Base-by-base conservation (phyloP, 2,329 filamentous ascomycete species). In the Penicillium sp. region DNA sequence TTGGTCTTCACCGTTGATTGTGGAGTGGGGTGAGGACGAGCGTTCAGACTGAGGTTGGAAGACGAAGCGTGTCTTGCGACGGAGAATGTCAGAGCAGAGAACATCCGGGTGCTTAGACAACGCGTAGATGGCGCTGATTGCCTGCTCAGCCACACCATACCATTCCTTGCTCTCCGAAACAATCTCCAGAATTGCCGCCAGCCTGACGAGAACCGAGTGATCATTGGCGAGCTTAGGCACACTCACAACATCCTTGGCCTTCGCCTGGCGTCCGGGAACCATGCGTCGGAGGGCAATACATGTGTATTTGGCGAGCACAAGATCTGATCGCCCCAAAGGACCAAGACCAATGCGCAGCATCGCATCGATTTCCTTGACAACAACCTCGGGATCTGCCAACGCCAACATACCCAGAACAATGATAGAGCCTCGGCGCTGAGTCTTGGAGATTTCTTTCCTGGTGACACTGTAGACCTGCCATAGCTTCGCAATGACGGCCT, bases 391-490 rank as follows among this genome's bases (percentile, higher is more conserved):
- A 53, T 88, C 89, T 2, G 94, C 93, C 2, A 93, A 84, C 4
- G 91, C 90, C 45, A 98, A 79, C 94, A 98, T 98, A 12, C 94
- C 91, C 3, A 98, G 77, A 5, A 97, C 88, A 55, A 98, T 97
- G 65, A 98, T 97, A 43, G 93, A 85, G 26, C 93, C 93, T 38
- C 93, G 82, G 53, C 93, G 81, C 68, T 97, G 93, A 2, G 84
- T 91, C 60, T 84, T 86, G 0, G 93, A 97, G 39, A 96, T 96
- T 49, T 96, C 90, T 52, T 88, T 84, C 72, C 85, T 93, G 64
- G 95, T 90, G 39, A 96, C 85, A 35, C 91, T 89, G 63, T 98
- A 98, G 3, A 98, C 90, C 63, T 95, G 90, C 93, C 94, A 98
- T 5, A 98, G 76, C 73, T 97, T 98, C 45, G 86, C 80, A 42